These are phyloP conservation scores for Aspergillus indologenus DNA, from an alignment of 495 filamentous ascomycete species.

Conservation along the genomic window DNA sequence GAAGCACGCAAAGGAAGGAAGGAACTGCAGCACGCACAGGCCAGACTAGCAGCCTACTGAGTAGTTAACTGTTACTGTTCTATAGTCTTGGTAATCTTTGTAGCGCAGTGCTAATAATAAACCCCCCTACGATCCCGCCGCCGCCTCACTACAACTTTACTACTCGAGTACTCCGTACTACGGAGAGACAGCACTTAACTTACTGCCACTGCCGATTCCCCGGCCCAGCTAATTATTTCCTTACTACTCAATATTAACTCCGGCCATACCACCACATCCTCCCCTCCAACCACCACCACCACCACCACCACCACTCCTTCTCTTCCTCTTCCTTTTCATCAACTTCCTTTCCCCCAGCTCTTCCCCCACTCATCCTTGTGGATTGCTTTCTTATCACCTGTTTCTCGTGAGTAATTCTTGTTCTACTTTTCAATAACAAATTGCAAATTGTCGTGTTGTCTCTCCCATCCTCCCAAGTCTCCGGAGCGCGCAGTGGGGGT, in stretches of 20 bases:
- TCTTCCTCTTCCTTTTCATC: not conserved
- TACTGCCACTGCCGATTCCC: no score
- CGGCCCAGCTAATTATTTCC: no score
- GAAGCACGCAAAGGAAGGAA: not conserved
- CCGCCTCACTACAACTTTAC: no score
- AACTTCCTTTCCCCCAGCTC: not conserved
- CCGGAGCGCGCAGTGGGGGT: conserved; percentile 22
- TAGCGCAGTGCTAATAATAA: no score
- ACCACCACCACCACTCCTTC: not conserved
- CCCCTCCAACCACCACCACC: not conserved
- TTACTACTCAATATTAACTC: not conserved
- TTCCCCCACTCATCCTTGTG: not conserved
- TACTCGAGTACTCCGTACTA: no score
- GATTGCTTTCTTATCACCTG: not conserved
- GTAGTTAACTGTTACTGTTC: no score
- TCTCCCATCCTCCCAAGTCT: conserved; percentile 5
- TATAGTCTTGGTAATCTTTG: not conserved
- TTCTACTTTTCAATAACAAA: not conserved
- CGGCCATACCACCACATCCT: not conserved
- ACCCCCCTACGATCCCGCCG: no score
- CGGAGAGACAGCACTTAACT: no score
- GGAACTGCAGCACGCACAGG: no score
- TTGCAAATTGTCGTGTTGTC: not conserved
- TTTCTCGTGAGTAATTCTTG: not conserved
- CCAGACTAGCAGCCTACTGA: no score